phyloP scores from a whole-genome alignment of 1,284 basidiomycete genomes.

The Rhodotorula sp. region DNA sequence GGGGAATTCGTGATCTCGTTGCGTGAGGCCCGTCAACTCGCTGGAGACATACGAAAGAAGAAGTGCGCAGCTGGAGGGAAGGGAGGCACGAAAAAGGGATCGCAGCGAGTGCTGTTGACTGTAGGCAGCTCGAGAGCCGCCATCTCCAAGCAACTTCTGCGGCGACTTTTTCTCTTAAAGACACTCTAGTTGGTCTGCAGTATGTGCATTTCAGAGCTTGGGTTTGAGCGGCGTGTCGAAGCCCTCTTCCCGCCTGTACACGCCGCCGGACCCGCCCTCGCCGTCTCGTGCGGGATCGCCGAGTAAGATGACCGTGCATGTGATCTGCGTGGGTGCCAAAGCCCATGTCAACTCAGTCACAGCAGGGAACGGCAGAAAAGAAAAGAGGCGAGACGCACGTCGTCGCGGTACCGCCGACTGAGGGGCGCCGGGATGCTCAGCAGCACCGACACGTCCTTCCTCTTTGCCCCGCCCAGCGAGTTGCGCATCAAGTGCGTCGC shows the following conservation, averaged over 20 bases:
- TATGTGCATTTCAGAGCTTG: slow-evolving; percentile 6
- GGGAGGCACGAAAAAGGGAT: too few relatives aligned
- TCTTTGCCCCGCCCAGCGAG: slow-evolving; percentile 84
- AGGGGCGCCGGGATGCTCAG: slow-evolving; percentile 83
- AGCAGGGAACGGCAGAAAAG: neutral
- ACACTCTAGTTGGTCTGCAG: too few relatives aligned
- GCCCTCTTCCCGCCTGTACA: slow-evolving; percentile 36
- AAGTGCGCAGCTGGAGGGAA: too few relatives aligned
- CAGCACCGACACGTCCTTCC: slow-evolving; percentile 64
- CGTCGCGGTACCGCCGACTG: slow-evolving; percentile 78
- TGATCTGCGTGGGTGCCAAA: slow-evolving; percentile 17
- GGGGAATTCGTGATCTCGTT: too few relatives aligned
- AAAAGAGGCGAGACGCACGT: slow-evolving; percentile 60
- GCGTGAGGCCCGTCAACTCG: too few relatives aligned
- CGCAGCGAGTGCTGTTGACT: too few relatives aligned
- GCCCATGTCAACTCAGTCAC: neutral
- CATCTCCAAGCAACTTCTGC: too few relatives aligned
- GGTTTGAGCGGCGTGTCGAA: slow-evolving; percentile 14
- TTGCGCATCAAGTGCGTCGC: slow-evolving; percentile 92
- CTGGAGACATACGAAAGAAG: too few relatives aligned
- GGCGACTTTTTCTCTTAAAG: too few relatives aligned
- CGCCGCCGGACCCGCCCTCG: slow-evolving; percentile 38
- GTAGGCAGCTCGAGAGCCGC: too few relatives aligned
- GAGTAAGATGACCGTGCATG: slow-evolving; percentile 39
- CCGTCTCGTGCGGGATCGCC: slow-evolving; percentile 31